Base-by-base conservation (phyloP, 805 yeast species). In the Cyberlindnera maritima region DNA sequence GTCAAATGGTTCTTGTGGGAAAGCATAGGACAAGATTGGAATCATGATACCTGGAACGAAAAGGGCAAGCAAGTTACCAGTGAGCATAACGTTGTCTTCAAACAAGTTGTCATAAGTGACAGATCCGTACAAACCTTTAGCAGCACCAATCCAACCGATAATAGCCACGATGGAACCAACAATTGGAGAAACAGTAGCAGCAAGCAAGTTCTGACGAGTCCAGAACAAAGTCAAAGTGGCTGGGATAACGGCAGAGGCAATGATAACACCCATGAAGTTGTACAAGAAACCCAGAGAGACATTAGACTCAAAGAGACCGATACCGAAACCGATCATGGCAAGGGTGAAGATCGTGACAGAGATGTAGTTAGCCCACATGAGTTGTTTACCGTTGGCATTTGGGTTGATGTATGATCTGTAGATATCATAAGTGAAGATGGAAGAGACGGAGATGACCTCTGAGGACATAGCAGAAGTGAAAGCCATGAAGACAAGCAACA, bases 391-490 rank as follows among this genome's bases (percentile, higher is more conserved):
- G 8, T 77, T 64, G 4, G 96, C 96, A 21, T 71, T 70, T 39
- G 96, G 95, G 60, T 88, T 80, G 59, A 89, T 69, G 67, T 90
- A 89, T 21, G 81, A 77, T 68, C 88, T 80, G 79, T 85, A 90
- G 51, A 90, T 74, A 68, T 90, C 97, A 58, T 88, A 90, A 37
- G 96, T 86, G 71, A 81, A 78, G 50, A 90, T 80, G 2, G 96
- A 84, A 3, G 96, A 85, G 17, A 88, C 91, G 2, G 96, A 85
- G 61, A 90, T 87, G 59, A 90, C 77, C 66, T 90, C 96, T 33
- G 96, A 92, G 28, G 96, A 86, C 77, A 88, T 80, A 21, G 97
- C 96, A 40, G 95, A 85, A 0, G 97, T 90, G 36, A 86, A 92
- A 21, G 97, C 96, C 91, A 88, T 86, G 66, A 90, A 90, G 11